phyloP scores from a whole-genome alignment of 106 monocot species.

The Dactylorhiza incarnata region DNA sequence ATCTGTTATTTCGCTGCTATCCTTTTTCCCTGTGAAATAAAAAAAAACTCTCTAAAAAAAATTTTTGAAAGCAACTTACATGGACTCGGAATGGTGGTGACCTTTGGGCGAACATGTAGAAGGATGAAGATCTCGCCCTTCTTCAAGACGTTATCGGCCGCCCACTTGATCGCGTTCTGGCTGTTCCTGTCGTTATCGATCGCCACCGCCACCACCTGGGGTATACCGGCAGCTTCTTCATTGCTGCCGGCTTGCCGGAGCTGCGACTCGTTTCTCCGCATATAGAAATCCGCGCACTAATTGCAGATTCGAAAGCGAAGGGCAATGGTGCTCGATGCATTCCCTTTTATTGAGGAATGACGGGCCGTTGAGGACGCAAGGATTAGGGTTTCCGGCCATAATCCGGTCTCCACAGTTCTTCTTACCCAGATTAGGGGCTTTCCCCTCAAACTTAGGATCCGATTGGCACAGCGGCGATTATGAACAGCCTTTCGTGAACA shows the following conservation, averaged over 20 bases:
- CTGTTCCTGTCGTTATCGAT: slow-evolving; percentile 46
- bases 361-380: neutral
- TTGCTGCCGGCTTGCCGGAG: neutral
- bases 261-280: neutral
- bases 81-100: slow-evolving; percentile 24
- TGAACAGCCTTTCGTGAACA: no score
- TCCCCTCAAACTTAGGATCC: no score
- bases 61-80: neutral
- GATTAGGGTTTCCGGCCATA: slow-evolving; percentile 5
- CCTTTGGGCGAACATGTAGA: slow-evolving; percentile 46
- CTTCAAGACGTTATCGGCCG: slow-evolving; percentile 42
- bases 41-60: no score
- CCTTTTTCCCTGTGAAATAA: no score
- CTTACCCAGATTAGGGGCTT: slow-evolving; percentile 2
- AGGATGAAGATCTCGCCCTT: slow-evolving; percentile 37
- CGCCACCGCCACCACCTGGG: slow-evolving; percentile 44
- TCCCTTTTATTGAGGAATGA: neutral
- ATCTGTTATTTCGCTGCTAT: no score
- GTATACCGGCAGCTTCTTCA: neutral
- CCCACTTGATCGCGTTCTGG: slow-evolving; percentile 74
- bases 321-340: neutral
- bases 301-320: neutral
- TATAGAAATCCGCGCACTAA: neutral
- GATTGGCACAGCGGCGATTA: no score
- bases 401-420: neutral